Percentiles rank a stretch among this genome's conserved stretches.
Evolutionary conservation across 2,329 filamentous ascomycete genomes (phyloP).

Genomic region (Pezizomycotina sp.): DNA sequence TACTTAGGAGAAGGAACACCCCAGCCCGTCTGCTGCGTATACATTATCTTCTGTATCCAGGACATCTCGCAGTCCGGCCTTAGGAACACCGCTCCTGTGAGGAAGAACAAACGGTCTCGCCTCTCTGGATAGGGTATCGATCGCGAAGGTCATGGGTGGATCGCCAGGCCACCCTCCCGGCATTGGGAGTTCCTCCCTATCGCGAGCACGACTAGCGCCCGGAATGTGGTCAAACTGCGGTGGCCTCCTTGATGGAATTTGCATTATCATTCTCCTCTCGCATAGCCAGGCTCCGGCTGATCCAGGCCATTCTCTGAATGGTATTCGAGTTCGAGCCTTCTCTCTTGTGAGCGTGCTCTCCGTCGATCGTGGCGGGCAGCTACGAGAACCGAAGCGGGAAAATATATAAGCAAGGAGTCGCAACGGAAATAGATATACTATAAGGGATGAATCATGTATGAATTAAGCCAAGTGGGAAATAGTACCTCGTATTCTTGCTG

Average conservation of each 20-base stretch:
- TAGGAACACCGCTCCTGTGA: no score
- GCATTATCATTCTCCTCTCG: no score
- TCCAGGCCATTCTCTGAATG: conserved; percentile 5
- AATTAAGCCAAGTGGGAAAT: background rate
- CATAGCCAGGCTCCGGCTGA: conserved; percentile 1
- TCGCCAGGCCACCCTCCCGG: conserved; percentile 14
- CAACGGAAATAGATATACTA: background rate
- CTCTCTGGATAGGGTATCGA: no score
- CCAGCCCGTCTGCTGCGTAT: no score
- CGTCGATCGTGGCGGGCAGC: conserved; percentile 17
- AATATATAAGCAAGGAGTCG: conserved; percentile 2
- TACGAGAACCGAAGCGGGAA: background rate
- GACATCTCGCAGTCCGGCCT: no score
- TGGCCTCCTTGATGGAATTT: no score
- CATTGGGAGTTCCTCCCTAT: conserved; percentile 8
- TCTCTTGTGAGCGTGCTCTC: conserved; percentile 14
- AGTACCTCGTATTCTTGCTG: conserved; percentile 17
- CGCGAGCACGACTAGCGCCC: conserved; percentile 5
- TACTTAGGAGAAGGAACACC: no score
- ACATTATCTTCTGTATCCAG: no score
- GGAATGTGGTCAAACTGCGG: conserved; percentile 7
- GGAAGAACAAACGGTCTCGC: no score
- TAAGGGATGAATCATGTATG: background rate
- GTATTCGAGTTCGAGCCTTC: conserved; percentile 8
- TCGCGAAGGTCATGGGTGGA: no score